Percentiles rank a stretch among this genome's conserved stretches.
These are phyloP conservation scores for Themeda triandra DNA, from an alignment of 176 grass and related monocot genomes.

Conservation along the genomic window DNA sequence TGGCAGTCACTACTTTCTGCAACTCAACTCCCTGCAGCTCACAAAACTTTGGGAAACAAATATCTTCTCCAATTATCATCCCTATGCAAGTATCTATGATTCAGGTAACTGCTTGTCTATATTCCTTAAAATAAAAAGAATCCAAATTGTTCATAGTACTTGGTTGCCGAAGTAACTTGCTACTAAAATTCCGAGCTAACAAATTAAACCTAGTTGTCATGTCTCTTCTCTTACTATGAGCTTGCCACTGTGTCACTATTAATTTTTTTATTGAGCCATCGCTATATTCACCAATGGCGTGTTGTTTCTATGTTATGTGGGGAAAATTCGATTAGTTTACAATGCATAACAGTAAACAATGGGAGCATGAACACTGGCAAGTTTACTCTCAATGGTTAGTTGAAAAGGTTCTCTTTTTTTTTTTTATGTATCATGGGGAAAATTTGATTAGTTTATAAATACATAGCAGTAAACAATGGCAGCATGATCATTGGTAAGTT, in stretches of 20 bases:
- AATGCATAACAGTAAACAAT: not conserved
- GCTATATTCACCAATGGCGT: not conserved
- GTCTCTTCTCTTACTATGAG: not conserved
- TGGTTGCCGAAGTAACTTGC: not conserved
- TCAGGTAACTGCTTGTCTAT: not conserved
- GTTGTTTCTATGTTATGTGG: not conserved
- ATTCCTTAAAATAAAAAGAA: not conserved
- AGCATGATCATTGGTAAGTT: not conserved
- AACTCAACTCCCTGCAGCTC: not conserved
- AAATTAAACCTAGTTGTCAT: not conserved
- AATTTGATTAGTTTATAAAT: not conserved
- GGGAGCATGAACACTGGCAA: not conserved
- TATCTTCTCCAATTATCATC: not conserved
- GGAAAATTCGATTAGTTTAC: not conserved
- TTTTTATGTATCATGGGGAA: not conserved
- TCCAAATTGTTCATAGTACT: not conserved
- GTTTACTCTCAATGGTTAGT: not conserved
- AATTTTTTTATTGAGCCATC: not conserved
- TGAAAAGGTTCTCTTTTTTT: not conserved
- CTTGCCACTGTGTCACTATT: not conserved
- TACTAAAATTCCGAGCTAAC: not conserved
- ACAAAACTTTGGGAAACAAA: not conserved
- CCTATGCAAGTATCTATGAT: not conserved
- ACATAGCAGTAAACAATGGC: not conserved
- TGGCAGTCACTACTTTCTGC: not conserved